Evolutionary conservation across 148 eudicot species (phyloP), one percentile per base, ranked within the genome.

Genomic region (Oxyria digyna): DNA sequence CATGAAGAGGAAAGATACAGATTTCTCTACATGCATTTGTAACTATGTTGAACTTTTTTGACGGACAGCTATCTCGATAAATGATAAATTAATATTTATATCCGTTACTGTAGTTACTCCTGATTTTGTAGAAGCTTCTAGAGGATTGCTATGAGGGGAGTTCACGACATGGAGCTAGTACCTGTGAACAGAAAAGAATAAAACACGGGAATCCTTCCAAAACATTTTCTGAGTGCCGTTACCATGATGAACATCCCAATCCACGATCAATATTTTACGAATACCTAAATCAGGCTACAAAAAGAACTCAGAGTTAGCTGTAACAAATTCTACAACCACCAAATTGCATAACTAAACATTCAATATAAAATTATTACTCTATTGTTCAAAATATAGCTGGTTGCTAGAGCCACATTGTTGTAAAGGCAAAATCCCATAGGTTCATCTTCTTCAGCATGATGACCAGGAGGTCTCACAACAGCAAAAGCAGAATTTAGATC

Each of bases 221-320:
- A 95, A 95, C 91, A 80, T 85, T 68, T 95, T 87, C 43, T 95
- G 99, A 68, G 99, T 95, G 63, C 87, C 99, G 78, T 95, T 95
- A 59, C 99, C 99, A 78, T 95, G 99, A 81, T 95, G 99, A 46
- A 95, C 99, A 75, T 95, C 99, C 99, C 99, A 95, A 74, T 95
- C 99, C 78, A 95, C 99, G 68, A 95, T 88, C 76, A 95, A 74
- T 38, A 95, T 81, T 73, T 80, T 95, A 42, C 74, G 80, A 63
- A 95, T 78, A 41, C 99, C 97, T 71, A 88, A 78, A 38, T 94
- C 99, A 72, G 78, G 76, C 88, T 87, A 78, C 74, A 80, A 67
- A 20, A 42, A 40, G 38, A 50, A 66, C 5, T n/a, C 43, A 31
- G 35, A 38, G 69, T 66, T 65, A 68, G 37, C 37, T 48, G 11